Base-by-base conservation (phyloP, 257 asterid genomes). In the Gentiana straminea region DNA sequence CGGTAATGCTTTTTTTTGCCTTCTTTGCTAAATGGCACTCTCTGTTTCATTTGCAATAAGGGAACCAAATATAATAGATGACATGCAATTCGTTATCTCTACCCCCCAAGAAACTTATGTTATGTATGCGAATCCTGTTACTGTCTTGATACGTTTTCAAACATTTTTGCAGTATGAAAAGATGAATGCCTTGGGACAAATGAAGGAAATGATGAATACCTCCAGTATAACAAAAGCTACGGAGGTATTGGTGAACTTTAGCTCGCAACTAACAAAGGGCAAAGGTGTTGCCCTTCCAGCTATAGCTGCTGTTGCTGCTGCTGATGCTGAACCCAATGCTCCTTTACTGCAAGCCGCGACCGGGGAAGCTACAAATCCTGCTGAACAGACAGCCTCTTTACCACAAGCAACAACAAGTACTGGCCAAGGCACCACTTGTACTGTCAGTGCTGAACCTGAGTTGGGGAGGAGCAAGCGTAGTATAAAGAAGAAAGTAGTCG, bases 81-180 rank as follows among this genome's bases (percentile, higher is more conserved):
- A 24, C 24, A 24, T 24, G 24, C 24, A 24, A 24, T 24, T 24
- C 24, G 24, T 24, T 24, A 24, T 24, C 24, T 13, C 15, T 10
- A 35, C 47, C 13, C 8, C 2, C 36, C 34, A 13, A 10, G 47
- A 36, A 54, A 11, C 3, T 35, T 35, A 4, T 9, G n/a, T 9
- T 33, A 52, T 52, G 8, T 6, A 8, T 52, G 5, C 10, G 39
- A 52, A 52, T 13, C 8, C 35, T 8, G 32, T 35, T 52, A 9
- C 54, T 8, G 24, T 13, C 34, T 37, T 66, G 46, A 13, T 61
- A 8, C 24, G 49, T 33, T 13, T 4, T 47, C 36, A 60, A 33
- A 47, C 41, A 15, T 37, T 37, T 33, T 7, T 49, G 55, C 60
- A 80, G 86, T 77, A 74, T 58, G 83, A 77, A 61, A 64, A 55